Evolutionary conservation across 306 rosid species (phyloP).

Genomic region (Pachyrhizus erosus): DNA sequence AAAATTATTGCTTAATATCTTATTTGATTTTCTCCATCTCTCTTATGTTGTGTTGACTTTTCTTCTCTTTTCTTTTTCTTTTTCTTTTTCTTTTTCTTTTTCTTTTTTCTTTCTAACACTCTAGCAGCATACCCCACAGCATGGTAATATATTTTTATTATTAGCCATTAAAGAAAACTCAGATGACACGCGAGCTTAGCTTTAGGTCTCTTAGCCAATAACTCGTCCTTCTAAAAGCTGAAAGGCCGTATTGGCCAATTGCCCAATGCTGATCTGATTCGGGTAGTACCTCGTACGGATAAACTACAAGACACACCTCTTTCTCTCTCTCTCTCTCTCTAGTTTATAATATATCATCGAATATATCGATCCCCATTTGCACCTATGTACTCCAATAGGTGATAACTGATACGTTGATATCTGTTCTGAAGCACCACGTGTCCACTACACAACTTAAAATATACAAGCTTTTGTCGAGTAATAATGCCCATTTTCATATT

Average conservation of each 20-base stretch:
- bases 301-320: neutral
- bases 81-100: no score
- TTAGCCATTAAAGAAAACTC: neutral
- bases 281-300: constrained; percentile 35
- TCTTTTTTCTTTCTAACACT: neutral
- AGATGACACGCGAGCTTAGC: neutral
- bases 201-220: neutral
- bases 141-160: neutral
- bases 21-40: no score
- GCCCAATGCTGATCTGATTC: neutral
- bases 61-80: no score
- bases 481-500: constrained; percentile 17
- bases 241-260: constrained; percentile 23
- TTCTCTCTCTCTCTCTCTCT: no score
- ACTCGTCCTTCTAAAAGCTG: constrained; percentile 12
- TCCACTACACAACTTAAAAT: neutral
- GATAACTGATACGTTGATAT: constrained; percentile 37
- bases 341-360: neutral
- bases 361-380: neutral
- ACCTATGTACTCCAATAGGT: neutral
- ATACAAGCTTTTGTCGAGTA: neutral
- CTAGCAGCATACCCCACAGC: neutral
- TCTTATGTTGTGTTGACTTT: neutral
- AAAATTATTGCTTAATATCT: no score
- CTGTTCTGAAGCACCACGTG: constrained; percentile 30